These are phyloP conservation scores for Ustulina deusta DNA, from an alignment of 2,329 filamentous ascomycete species.

Conservation along the genomic window DNA sequence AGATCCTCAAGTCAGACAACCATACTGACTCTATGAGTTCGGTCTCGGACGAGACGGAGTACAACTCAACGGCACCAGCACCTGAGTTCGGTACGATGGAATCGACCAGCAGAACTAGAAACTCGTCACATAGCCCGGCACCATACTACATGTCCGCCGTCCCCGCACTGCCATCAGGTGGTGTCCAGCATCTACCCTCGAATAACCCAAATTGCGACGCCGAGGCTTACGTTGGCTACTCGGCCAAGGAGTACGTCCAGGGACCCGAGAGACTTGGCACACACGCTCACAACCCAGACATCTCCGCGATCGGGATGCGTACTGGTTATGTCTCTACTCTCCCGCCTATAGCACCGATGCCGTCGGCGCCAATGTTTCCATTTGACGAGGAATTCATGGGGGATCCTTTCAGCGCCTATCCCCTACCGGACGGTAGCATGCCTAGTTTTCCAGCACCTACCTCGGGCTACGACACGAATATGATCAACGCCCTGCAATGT, in stretches of 20 bases:
- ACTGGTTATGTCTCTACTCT: slow-evolving; percentile 41
- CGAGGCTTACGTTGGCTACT: slow-evolving; percentile 41
- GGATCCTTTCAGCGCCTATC: slow-evolving; percentile 27
- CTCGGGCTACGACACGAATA: slow-evolving; percentile 37
- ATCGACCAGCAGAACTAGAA: slow-evolving; percentile 27
- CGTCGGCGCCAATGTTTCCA: slow-evolving; percentile 42
- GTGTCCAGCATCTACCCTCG: slow-evolving; percentile 41
- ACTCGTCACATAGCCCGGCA: slow-evolving; percentile 45
- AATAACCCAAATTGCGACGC: slow-evolving; percentile 39
- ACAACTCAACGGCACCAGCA: slow-evolving; percentile 36
- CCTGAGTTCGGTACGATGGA: slow-evolving; percentile 28
- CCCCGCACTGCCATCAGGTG: slow-evolving; percentile 35
- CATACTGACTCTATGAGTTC: slow-evolving; percentile 50
- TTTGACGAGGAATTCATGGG: slow-evolving; percentile 31
- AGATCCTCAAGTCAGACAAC: slow-evolving; percentile 52
- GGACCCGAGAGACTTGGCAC: slow-evolving; percentile 33
- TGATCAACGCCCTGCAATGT: slow-evolving; percentile 44
- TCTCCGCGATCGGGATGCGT: slow-evolving; percentile 35
- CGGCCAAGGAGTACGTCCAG: slow-evolving; percentile 41
- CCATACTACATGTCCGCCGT: slow-evolving; percentile 37
- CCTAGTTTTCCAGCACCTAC: slow-evolving; percentile 24
- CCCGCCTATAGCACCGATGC: slow-evolving; percentile 38
- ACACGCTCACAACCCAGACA: slow-evolving; percentile 36
- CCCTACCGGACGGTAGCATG: slow-evolving; percentile 30
- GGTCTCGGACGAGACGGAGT: slow-evolving; percentile 48